Evolutionary conservation across 331 rosid genomes (phyloP), one percentile per base, ranked within the genome.

Genomic region (Telfairia occidentalis): DNA sequence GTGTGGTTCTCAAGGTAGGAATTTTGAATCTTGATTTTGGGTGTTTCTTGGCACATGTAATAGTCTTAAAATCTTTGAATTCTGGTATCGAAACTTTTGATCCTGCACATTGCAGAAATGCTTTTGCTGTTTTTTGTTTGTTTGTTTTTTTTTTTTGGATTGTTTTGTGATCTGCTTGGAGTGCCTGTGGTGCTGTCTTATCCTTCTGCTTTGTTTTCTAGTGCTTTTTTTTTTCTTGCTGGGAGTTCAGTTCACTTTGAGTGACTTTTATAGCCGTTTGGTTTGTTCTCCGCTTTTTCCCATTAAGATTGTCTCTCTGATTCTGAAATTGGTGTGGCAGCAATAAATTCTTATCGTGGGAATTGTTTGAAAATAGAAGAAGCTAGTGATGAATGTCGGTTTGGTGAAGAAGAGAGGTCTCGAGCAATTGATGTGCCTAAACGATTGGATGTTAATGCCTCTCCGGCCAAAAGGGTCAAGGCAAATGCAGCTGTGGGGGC

Each of bases 1-100:
- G 37, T 82, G 86, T 80, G 78, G 79, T 4, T 82, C 87, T 13
- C 83, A 81, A 61, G 98, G 98, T 92, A 82, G 53, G 58, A 83
- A 13, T 60, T 28, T 7, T 29, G 0, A 23, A 48, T 59, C 49
- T 80, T 53, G 75, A 64, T 21, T 0, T 34, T 81, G 10, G 10
- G 19, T 11, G 15, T 40, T 34, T 32, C 63, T 32, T 60, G 24
- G 0, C 16, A 42, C 10, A 4, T 38, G 32, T 40, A 37, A 21
- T 21, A 54, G 9, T 4, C 50, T 57, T 30, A 38, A 32, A 29
- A 11, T 21, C 46, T 59, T 60, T 0, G 4, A 50, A 16, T 4
- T 50, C n/a, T 77, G 64, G 9, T 11, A 15, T 15, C 28, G 16
- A 29, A 74, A 30, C 26, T 9, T 46, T 15, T 26, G 49, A 7